Conservation (phyloP, 495 filamentous ascomycete species). For the Penicillium mononematosum region DNA sequence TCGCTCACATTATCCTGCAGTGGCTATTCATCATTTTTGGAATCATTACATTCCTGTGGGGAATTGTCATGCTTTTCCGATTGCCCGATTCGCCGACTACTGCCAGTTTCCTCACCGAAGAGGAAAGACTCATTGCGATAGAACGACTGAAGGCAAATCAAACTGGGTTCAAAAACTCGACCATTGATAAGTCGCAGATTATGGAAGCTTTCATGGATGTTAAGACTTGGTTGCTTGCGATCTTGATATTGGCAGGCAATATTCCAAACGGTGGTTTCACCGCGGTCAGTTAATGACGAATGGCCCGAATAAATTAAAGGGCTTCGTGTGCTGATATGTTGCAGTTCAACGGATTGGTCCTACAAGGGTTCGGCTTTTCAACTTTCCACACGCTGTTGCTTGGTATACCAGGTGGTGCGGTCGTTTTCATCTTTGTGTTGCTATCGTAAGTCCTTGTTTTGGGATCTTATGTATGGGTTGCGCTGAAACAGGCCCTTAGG, state of each 20-base stretch:
- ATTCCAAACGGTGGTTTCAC: conserved; percentile 37
- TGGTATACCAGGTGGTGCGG: conserved; percentile 26
- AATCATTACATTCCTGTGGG: conserved; percentile 36
- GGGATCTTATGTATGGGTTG: not conserved
- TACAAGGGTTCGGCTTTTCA: conserved; percentile 36
- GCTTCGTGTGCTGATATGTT: not conserved
- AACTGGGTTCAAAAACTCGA: conserved; percentile 54
- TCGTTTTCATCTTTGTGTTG: conserved; percentile 21
- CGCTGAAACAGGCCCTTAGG: not conserved
- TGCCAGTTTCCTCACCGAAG: conserved; percentile 42
- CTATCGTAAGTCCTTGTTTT: conserved; percentile 13
- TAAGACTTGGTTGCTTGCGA: conserved; percentile 33
- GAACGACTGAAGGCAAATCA: conserved; percentile 53
- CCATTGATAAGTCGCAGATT: conserved; percentile 51
- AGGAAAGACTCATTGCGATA: conserved; percentile 46
- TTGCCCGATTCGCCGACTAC: conserved; percentile 49
- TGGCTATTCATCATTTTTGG: conserved; percentile 31
- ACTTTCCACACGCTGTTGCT: conserved; percentile 35
- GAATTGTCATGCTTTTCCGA: conserved; percentile 37
- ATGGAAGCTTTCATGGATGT: conserved; percentile 44
- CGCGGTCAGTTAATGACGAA: conserved; percentile 19
- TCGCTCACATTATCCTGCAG: conserved; percentile 3
- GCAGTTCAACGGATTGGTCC: conserved; percentile 37
- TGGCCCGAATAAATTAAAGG: not conserved
- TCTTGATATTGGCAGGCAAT: conserved; percentile 20